phyloP scores from a whole-genome alignment of 176 grass and related monocot genomes.

The Hyparrhenia diplandra region DNA sequence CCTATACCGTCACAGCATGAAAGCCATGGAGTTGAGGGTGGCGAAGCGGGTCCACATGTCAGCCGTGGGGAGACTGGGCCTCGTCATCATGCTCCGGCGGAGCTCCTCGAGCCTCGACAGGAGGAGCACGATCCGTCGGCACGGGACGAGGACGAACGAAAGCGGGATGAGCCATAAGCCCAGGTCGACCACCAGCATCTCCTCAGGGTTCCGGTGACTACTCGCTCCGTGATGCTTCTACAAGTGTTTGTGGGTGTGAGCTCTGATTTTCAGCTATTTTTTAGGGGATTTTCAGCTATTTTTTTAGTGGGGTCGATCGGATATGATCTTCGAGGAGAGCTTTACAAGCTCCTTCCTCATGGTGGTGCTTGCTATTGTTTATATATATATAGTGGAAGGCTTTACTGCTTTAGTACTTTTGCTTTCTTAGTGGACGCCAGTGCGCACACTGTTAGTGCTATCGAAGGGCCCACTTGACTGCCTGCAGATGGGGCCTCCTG shows the following conservation, averaged over 20 bases:
- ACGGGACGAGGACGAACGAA: slow-evolving; percentile 64
- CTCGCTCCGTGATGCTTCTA: neutral
- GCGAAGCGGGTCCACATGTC: slow-evolving; percentile 53
- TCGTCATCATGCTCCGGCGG: slow-evolving; percentile 35
- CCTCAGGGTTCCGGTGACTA: too few relatives aligned
- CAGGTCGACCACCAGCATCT: slow-evolving; percentile 60
- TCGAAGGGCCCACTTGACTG: neutral
- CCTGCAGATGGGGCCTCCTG: neutral
- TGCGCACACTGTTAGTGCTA: neutral
- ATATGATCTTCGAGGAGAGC: neutral
- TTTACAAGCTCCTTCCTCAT: neutral
- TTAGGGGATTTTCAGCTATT: too few relatives aligned
- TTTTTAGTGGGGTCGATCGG: too few relatives aligned
- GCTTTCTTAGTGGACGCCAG: neutral
- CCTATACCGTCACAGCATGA: slow-evolving; percentile 39
- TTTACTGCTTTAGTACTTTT: neutral
- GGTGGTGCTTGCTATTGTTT: neutral
- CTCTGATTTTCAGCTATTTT: neutral
- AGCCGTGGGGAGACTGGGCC: slow-evolving; percentile 17
- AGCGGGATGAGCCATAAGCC: slow-evolving; percentile 78
- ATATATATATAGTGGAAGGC: neutral
- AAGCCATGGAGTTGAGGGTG: slow-evolving; percentile 71
- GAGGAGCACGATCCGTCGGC: slow-evolving; percentile 60
- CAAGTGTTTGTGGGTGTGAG: neutral
- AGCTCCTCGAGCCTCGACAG: slow-evolving; percentile 56